phyloP scores from a whole-genome alignment of 306 rosid genomes.

The Dalbergia cultrata region DNA sequence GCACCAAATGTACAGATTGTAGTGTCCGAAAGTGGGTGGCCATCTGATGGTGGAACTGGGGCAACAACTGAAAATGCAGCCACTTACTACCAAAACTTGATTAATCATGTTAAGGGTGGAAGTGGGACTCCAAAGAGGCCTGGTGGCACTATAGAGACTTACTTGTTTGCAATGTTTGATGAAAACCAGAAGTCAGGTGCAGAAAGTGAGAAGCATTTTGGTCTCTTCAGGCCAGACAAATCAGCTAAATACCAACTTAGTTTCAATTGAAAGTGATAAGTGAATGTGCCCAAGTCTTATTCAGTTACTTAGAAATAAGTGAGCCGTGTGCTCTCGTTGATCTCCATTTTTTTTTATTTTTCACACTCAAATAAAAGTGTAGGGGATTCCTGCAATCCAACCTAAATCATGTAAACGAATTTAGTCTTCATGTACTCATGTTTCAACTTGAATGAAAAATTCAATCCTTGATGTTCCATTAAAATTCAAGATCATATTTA shows the following conservation, averaged over 20 bases:
- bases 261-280: slow-evolving; percentile 27
- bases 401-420: too few species aligned
- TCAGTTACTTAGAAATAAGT: slow-evolving; percentile 6
- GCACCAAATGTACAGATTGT: slow-evolving; percentile 53
- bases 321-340: background rate
- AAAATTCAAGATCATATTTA: background rate
- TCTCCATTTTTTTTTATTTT: background rate
- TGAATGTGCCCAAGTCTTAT: background rate
- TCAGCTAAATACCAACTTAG: slow-evolving; percentile 52
- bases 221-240: slow-evolving; percentile 46
- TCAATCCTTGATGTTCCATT: too few species aligned
- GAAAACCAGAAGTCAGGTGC: slow-evolving; percentile 43
- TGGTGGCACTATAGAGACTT: slow-evolving; percentile 41
- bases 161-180: slow-evolving; percentile 61
- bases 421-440: too few species aligned
- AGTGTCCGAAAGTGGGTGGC: slow-evolving; percentile 83
- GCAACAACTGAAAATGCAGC: slow-evolving; percentile 53
- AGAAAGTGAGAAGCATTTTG: slow-evolving; percentile 53
- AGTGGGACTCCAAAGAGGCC: slow-evolving; percentile 65
- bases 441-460: background rate
- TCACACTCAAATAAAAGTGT: too few species aligned
- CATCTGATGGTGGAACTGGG: slow-evolving; percentile 54
- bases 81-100: slow-evolving; percentile 59
- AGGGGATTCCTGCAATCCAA: background rate
- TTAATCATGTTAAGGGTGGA: slow-evolving; percentile 54